Percentiles rank a stretch among this genome's conserved stretches.
Evolutionary conservation across 768 basidiomycete species (phyloP).

Genomic region (Auriscalpium orientale): DNA sequence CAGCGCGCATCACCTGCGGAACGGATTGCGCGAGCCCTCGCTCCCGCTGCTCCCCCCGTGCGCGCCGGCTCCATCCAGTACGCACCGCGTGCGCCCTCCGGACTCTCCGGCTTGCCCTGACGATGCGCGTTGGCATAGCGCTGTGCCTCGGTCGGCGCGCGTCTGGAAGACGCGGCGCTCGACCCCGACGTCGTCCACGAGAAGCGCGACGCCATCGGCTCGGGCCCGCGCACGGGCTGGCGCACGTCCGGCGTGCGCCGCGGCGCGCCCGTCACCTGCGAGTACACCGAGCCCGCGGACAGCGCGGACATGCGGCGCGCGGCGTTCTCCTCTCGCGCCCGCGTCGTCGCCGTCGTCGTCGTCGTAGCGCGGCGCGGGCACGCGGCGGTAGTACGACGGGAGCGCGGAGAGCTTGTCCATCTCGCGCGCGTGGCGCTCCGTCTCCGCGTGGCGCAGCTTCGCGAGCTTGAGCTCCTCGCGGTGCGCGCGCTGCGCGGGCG

Average conservation of each 20-base stretch:
- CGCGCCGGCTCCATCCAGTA: conserved; percentile 35
- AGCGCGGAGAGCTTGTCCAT: conserved; percentile 31
- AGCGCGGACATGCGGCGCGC: conserved; percentile 21
- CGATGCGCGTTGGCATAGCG: conserved; percentile 39
- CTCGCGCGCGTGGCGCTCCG: conserved; percentile 38
- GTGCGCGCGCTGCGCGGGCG: conserved; percentile 17
- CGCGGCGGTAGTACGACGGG: conserved; percentile 28
- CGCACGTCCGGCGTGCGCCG: conserved; percentile 61
- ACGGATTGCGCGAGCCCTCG: conserved; percentile 40
- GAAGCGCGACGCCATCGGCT: conserved; percentile 38
- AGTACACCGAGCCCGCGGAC: conserved; percentile 48
- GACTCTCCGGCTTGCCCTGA: conserved; percentile 22
- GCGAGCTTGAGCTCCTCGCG: conserved; percentile 43
- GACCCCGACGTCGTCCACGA: conserved; percentile 40
- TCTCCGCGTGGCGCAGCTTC: conserved; percentile 43
- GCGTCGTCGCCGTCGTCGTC: conserved; percentile 1
- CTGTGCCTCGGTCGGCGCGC: conserved; percentile 49
- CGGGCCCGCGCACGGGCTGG: conserved; percentile 41
- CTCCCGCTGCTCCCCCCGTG: conserved; percentile 25
- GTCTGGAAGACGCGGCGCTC: conserved; percentile 25
- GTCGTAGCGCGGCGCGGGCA: conserved; percentile 1
- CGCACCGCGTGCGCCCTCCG: conserved; percentile 26
- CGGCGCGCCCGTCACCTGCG: conserved; percentile 59
- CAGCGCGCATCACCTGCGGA: conserved; percentile 31
- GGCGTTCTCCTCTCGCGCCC: conserved; percentile 6